Conservation (phyloP, 2,329 filamentous ascomycete genomes). For the Diaporthe aspalathi region DNA sequence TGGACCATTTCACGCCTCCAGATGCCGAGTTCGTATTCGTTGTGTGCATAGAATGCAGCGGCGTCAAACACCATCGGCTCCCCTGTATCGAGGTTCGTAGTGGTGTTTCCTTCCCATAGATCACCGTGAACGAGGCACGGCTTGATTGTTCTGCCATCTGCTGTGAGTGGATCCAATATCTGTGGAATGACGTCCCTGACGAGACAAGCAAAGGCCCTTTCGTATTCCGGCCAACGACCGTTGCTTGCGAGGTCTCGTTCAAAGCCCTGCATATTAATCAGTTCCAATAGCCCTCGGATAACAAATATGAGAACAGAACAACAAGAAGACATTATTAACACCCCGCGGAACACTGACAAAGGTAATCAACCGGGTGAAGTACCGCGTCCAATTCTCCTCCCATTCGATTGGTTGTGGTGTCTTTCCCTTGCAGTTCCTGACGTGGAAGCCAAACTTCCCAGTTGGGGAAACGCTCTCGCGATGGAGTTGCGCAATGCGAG, state of each 20-base stretch:
- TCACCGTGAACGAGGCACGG: slow-evolving; percentile 15
- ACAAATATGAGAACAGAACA: no score
- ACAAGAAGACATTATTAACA: no score
- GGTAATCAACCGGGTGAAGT: not conserved
- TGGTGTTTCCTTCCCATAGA: slow-evolving; percentile 12
- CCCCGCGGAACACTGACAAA: not conserved
- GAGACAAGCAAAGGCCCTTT: not conserved
- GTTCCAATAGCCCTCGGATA: not conserved
- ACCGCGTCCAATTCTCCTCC: not conserved
- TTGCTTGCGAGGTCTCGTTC: not conserved
- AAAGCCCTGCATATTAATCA: not conserved
- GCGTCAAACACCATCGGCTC: slow-evolving; percentile 9
- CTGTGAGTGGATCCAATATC: not conserved
- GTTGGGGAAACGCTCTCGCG: not conserved
- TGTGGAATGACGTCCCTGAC: slow-evolving; percentile 4
- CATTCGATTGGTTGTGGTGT: not conserved
- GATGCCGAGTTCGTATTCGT: slow-evolving; percentile 10
- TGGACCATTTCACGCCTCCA: slow-evolving; percentile 9
- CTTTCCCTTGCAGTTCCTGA: slow-evolving; percentile 19
- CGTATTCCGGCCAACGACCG: slow-evolving; percentile 8
- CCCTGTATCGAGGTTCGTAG: not conserved
- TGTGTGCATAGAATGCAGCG: slow-evolving; percentile 18
- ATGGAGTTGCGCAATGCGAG: slow-evolving; percentile 8
- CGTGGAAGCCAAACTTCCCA: slow-evolving; percentile 14
- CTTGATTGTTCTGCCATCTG: not conserved